Evolutionary conservation across 2,329 filamentous ascomycete genomes (phyloP).

Genomic region (Chrysoporthe cubensis): DNA sequence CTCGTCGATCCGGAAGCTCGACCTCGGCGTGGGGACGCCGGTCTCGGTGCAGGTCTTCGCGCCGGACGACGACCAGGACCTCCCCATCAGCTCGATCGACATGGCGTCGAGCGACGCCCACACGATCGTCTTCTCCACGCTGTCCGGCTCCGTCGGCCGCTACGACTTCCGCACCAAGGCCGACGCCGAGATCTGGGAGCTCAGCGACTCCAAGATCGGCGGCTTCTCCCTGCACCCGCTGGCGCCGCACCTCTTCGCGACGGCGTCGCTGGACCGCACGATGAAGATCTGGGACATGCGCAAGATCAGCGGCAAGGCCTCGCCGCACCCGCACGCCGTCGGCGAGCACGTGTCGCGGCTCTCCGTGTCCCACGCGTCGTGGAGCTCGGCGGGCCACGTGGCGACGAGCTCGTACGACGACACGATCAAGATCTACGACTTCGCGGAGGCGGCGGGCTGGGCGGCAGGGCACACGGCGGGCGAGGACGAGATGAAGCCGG

Average conservation of each 20-base stretch:
- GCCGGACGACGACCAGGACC: constrained; percentile 71
- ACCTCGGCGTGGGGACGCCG: constrained; percentile 69
- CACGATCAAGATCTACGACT: constrained; percentile 89
- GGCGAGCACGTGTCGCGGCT: constrained; percentile 82
- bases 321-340: constrained; percentile 67
- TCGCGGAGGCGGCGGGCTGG: constrained; percentile 65
- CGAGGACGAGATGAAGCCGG: constrained; percentile 69
- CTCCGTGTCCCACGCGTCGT: constrained; percentile 91
- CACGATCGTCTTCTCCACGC: constrained; percentile 82
- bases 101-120: constrained; percentile 73
- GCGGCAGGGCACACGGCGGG: constrained; percentile 59
- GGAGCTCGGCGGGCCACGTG: constrained; percentile 81
- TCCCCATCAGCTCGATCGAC: constrained; percentile 83
- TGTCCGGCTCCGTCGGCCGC: constrained; percentile 79
- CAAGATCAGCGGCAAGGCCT: constrained; percentile 68
- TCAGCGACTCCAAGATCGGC: constrained; percentile 93
- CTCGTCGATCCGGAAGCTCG: constrained; percentile 84
- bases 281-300: constrained; percentile 92
- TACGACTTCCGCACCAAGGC: constrained; percentile 72
- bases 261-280: constrained; percentile 86
- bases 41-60: constrained; percentile 82
- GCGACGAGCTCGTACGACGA: constrained; percentile 96
- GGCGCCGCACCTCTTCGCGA: constrained; percentile 81
- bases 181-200: constrained; percentile 69
- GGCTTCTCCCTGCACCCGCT: constrained; percentile 85